Evolutionary conservation across 202 grass and related monocot genomes (phyloP).

Genomic region (Carex sylvatica): DNA sequence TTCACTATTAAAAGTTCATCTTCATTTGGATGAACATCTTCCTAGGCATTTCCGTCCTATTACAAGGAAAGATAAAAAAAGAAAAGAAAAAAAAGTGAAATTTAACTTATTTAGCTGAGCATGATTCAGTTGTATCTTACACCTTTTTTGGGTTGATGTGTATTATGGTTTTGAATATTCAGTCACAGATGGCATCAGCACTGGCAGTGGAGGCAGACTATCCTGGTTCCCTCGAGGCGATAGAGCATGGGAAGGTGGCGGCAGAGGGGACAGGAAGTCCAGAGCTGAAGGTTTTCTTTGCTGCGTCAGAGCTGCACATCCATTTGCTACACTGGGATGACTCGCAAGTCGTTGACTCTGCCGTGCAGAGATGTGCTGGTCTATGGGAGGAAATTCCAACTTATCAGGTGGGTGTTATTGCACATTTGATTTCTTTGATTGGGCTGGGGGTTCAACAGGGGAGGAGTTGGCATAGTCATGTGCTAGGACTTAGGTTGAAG

Average conservation of each 20-base stretch:
- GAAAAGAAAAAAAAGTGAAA: too few species aligned
- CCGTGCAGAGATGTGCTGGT: conserved; percentile 31
- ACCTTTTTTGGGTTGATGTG: not conserved
- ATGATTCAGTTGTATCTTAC: too few species aligned
- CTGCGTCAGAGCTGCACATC: conserved; percentile 66
- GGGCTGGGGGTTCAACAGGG: not conserved
- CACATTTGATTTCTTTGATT: not conserved
- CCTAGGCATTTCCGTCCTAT: not conserved
- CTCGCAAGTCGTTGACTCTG: conserved; percentile 40
- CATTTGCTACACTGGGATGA: conserved; percentile 85
- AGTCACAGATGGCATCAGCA: conserved; percentile 75
- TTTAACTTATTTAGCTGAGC: too few species aligned
- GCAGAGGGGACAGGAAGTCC: conserved; percentile 51
- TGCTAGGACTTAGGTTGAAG: not conserved
- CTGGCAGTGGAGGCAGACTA: conserved; percentile 64
- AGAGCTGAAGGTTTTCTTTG: conserved; percentile 93
- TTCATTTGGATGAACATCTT: too few species aligned
- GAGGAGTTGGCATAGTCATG: not conserved
- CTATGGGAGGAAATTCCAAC: conserved; percentile 64
- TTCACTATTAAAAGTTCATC: too few species aligned
- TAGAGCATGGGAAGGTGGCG: conserved; percentile 41
- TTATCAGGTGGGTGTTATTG: conserved; percentile 45
- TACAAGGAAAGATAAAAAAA: too few species aligned
- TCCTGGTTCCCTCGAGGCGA: conserved; percentile 52
- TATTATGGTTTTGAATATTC: not conserved